Conservation (phyloP, 179 eudicot species). For the Carnegiea gigantea region DNA sequence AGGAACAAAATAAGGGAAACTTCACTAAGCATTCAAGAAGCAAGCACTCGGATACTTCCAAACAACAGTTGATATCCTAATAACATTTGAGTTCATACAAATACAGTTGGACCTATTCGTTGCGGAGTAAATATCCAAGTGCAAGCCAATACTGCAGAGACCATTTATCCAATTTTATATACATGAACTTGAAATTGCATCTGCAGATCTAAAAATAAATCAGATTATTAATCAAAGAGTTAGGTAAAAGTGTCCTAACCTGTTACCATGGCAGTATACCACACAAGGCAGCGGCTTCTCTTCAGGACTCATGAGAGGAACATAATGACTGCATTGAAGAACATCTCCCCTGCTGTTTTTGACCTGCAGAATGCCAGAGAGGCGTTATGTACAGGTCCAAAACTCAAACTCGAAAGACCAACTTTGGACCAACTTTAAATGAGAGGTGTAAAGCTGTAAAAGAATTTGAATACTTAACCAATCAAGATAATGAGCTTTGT, state of each 20-base stretch:
- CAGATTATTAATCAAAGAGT: not conserved
- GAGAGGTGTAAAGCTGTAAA: not conserved
- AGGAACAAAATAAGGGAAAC: not conserved
- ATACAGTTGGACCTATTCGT: not conserved
- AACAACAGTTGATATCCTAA: not conserved
- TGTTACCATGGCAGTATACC: conserved; percentile 98
- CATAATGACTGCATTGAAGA: conserved; percentile 88
- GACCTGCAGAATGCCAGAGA: conserved; percentile 49
- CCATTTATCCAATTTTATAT: not conserved
- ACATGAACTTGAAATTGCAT: not conserved
- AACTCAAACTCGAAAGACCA: conserved; percentile 1
- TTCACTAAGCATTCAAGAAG: not conserved
- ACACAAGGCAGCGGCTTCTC: conserved; percentile 89
- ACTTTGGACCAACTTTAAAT: not conserved
- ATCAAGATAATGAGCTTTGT: not conserved
- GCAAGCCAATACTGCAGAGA: not conserved
- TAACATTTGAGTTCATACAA: not conserved
- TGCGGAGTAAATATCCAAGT: not conserved
- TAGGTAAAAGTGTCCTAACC: conserved; percentile 39
- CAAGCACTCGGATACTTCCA: not conserved
- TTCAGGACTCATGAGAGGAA: conserved; percentile 66
- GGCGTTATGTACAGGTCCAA: not conserved
- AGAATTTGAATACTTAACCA: not conserved
- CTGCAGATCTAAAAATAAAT: not conserved
- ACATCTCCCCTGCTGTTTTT: conserved; percentile 73